Evolutionary conservation across 768 basidiomycete species (phyloP).

Genomic region (Lentinula detonsa): DNA sequence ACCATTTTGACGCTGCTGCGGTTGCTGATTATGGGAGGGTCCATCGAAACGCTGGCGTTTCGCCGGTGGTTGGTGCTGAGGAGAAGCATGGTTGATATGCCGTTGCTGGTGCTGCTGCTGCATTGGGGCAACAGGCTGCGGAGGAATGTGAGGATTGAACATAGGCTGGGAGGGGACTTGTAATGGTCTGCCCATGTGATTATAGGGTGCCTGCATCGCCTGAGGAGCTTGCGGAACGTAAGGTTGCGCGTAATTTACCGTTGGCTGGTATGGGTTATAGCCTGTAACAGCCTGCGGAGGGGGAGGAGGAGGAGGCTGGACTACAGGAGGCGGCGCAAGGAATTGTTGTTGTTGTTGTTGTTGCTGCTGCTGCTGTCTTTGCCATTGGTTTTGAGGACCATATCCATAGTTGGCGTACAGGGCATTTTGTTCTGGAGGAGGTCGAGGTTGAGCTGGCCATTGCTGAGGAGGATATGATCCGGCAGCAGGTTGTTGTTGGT

Average conservation of each 20-base stretch:
- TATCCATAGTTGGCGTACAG: conserved; percentile 92
- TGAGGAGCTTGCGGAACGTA: conserved; percentile 63
- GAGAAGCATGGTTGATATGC: conserved; percentile 56
- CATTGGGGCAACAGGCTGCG: conserved; percentile 24
- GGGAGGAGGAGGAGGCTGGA: conserved; percentile 47
- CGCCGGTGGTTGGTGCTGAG: conserved; percentile 84
- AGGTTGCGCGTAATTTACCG: conserved; percentile 55
- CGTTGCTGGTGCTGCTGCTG: conserved; percentile 41
- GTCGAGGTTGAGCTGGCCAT: conserved; percentile 57
- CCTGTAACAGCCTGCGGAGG: conserved; percentile 53
- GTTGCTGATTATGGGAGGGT: conserved; percentile 46
- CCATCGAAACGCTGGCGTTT: conserved; percentile 89
- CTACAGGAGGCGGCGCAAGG: conserved; percentile 45
- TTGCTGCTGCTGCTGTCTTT: conserved; percentile 52
- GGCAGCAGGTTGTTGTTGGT: conserved; percentile 20
- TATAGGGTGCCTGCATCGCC: conserved; percentile 44
- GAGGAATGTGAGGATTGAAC: conserved; percentile 6
- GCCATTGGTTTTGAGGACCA: conserved; percentile 63
- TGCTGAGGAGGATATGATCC: conserved; percentile 61
- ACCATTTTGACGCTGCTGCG: conserved; percentile 44
- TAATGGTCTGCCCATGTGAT: conserved; percentile 29
- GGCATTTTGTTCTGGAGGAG: conserved; percentile 74
- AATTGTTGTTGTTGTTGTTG: conserved; percentile 48
- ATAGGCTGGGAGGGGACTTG: conserved; percentile 22
- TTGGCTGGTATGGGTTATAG: conserved; percentile 75